Percentiles rank a stretch among this genome's conserved stretches.
Evolutionary conservation across 2,329 filamentous ascomycete genomes (phyloP).

Genomic region (Pseudocercospora eumusae): DNA sequence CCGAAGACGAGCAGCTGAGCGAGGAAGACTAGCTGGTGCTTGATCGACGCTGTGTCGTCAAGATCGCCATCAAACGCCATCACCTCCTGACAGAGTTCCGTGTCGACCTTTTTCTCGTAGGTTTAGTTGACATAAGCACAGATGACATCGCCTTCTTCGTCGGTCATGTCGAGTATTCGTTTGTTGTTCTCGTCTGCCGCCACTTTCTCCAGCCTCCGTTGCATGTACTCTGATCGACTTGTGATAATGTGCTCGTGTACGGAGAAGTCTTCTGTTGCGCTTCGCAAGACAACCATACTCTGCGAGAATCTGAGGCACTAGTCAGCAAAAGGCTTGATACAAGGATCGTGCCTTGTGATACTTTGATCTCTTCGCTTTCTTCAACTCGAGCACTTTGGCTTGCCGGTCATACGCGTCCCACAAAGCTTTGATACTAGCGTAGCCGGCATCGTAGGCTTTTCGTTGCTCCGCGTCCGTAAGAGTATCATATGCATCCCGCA

Average conservation of each 20-base stretch:
- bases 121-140: constrained; percentile 13
- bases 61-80: neutral
- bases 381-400: neutral
- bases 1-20: constrained; percentile 4
- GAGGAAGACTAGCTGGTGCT: neutral
- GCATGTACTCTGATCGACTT: neutral
- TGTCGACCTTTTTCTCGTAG: constrained; percentile 5
- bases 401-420: constrained; percentile 15
- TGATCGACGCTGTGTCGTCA: neutral
- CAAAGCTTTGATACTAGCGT: constrained; percentile 12
- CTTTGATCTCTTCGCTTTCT: constrained; percentile 5
- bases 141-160: constrained; percentile 15
- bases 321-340: neutral
- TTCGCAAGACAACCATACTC: neutral
- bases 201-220: neutral
- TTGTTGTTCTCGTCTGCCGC: neutral
- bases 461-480: neutral
- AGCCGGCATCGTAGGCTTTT: neutral
- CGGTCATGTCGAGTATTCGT: neutral
- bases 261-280: neutral
- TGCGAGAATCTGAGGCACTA: neutral
- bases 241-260: constrained; percentile 5
- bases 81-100: neutral
- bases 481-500: constrained; percentile 8
- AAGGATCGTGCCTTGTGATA: neutral